Conservation (phyloP, 192 early-diverging fungal genomes). For the Coemansia sp. region DNA sequence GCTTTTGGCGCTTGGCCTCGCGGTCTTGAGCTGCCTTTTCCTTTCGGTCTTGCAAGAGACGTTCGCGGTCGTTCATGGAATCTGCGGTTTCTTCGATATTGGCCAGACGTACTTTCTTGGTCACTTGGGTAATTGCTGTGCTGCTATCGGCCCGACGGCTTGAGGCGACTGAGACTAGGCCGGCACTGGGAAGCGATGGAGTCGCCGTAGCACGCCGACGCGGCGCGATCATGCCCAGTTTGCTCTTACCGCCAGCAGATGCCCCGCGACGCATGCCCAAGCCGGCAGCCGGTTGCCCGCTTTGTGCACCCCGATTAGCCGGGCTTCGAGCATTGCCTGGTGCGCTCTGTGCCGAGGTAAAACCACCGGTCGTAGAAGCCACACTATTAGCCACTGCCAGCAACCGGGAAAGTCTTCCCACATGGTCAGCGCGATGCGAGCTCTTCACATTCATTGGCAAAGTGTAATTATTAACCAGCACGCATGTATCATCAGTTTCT, state of each 20-base stretch:
- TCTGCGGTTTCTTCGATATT: constrained; percentile 18
- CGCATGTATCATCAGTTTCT: background rate
- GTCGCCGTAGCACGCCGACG: constrained; percentile 18
- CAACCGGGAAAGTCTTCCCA: constrained; percentile 28
- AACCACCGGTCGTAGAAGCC: background rate
- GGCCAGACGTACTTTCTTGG: constrained; percentile 30
- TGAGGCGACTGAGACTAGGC: background rate
- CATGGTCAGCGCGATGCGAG: constrained; percentile 30
- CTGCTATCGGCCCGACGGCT: constrained; percentile 1
- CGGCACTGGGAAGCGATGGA: constrained; percentile 22
- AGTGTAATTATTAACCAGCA: constrained; percentile 1
- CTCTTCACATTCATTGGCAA: constrained; percentile 18
- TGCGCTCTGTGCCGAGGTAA: background rate
- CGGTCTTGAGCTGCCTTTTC: constrained; percentile 26
- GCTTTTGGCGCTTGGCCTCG: constrained; percentile 29
- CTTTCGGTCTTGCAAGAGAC: constrained; percentile 12
- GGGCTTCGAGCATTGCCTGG: constrained; percentile 3
- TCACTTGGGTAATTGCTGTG: constrained; percentile 5
- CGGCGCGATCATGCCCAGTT: constrained; percentile 25
- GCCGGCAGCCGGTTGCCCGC: constrained; percentile 11
- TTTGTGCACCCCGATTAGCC: constrained; percentile 3
- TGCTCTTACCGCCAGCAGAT: constrained; percentile 5
- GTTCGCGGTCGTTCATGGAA: constrained; percentile 30
- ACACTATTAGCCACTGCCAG: constrained; percentile 17
- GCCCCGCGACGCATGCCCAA: constrained; percentile 16